These are phyloP conservation scores for Zangia roseola DNA, from an alignment of 768 basidiomycete species.

Conservation along the genomic window DNA sequence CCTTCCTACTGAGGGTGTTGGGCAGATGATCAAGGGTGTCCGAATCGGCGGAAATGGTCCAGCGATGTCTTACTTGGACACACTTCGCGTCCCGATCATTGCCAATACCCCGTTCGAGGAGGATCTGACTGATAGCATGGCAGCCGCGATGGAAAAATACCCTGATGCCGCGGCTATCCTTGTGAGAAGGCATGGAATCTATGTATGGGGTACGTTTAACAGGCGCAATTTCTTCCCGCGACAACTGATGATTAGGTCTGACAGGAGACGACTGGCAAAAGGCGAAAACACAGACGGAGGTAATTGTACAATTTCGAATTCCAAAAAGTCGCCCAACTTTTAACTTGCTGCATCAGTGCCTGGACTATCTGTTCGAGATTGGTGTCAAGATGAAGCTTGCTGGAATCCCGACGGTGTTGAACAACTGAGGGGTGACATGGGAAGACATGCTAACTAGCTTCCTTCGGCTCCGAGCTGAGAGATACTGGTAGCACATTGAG, in stretches of 20 bases:
- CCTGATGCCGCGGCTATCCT: slow-evolving; percentile 78
- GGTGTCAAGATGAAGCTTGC: slow-evolving; percentile 79
- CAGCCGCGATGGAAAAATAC: slow-evolving; percentile 74
- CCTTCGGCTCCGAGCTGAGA: not conserved
- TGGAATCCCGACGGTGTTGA: slow-evolving; percentile 49
- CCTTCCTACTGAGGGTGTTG: not conserved
- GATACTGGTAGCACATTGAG: not conserved
- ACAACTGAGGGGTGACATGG: not conserved
- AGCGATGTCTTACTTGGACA: slow-evolving; percentile 83
- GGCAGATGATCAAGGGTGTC: slow-evolving; percentile 90
- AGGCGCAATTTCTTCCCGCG: not conserved
- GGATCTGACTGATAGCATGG: slow-evolving; percentile 87
- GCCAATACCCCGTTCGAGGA: slow-evolving; percentile 91
- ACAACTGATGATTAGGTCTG: slow-evolving; percentile 11
- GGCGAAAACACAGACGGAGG: slow-evolving; percentile 87
- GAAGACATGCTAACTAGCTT: not conserved
- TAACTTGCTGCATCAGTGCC: slow-evolving; percentile 56
- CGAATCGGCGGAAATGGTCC: slow-evolving; percentile 71
- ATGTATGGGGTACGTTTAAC: slow-evolving; percentile 73
- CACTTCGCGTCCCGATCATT: slow-evolving; percentile 82
- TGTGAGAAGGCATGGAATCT: slow-evolving; percentile 77
- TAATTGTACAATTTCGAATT: slow-evolving; percentile 19
- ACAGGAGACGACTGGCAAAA: slow-evolving; percentile 76
- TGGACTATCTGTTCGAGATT: slow-evolving; percentile 90
- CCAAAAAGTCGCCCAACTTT: not conserved